phyloP scores from a whole-genome alignment of 228 moss, liverwort and hornwort genomes.

The Sphagnum fallax region DNA sequence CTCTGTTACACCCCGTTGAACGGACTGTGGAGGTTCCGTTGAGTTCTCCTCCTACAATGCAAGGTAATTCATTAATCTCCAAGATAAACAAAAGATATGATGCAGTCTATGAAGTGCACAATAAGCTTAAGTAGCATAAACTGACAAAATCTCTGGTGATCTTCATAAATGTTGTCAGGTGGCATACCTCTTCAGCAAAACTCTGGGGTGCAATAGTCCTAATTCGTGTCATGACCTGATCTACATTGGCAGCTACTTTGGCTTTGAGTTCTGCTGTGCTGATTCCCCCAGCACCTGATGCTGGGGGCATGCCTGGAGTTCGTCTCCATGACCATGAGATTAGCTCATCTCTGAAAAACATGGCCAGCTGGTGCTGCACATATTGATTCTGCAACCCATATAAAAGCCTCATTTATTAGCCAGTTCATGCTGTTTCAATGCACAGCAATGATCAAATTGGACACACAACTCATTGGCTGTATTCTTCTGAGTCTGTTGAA shows the following conservation, averaged over 20 bases:
- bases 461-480: too few relatives aligned
- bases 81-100: too few relatives aligned
- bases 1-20: constrained; percentile 92
- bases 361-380: constrained; percentile 92
- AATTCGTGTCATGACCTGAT: constrained; percentile 74
- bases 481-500: too few relatives aligned
- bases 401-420: background rate
- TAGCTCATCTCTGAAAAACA: constrained; percentile 99
- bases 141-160: too few relatives aligned
- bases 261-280: constrained; percentile 73
- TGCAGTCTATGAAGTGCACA: too few relatives aligned
- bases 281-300: constrained; percentile 75
- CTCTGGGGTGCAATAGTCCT: constrained; percentile 89
- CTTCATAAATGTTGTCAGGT: background rate
- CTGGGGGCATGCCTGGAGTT: constrained; percentile 66
- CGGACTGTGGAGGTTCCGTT: constrained; percentile 76
- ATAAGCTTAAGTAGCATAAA: too few relatives aligned
- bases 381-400: constrained; percentile 69
- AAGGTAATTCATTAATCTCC: background rate
- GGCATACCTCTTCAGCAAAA: constrained; percentile 85
- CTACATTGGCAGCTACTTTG: constrained; percentile 88
- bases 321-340: constrained; percentile 99
- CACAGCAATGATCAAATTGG: background rate
- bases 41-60: constrained; percentile 67
- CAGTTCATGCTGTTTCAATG: background rate